Base-by-base conservation (phyloP, 2,329 filamentous ascomycete genomes). In the Chaetomiaceae sp. region DNA sequence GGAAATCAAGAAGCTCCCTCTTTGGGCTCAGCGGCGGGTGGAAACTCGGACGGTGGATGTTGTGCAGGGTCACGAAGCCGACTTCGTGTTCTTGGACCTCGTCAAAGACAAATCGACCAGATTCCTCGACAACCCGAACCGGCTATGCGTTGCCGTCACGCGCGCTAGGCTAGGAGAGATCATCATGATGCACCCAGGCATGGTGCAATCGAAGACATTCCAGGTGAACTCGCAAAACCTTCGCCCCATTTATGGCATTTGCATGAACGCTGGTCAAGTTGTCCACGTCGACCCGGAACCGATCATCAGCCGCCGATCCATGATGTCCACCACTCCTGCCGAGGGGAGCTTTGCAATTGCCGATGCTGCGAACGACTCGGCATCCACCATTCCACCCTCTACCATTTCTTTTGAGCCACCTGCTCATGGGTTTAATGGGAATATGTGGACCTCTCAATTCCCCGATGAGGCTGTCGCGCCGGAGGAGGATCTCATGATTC, bases 1-100 rank as follows among this genome's bases (percentile, higher is more conserved):
- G 3, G 62, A 59, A 1, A 52, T 66, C 14, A 54, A 59, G 2
- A 51, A 61, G 0, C 58, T 66, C 0, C 62, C 67, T 1, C 34
- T 44, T 1, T 58, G 64, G 10, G 65, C 56, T 42, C 64, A 65
- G 40, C 29, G 56, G 0, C 62, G 72, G 1, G 68, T 76, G 0
- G 64, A 71, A 21, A 68, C 74, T 0, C 57, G 75, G 16, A 78
- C 74, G 0, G 68, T 76, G 1, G 75, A 76, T 45, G 73, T 68
- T 4, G 70, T 72, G 0, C 75, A 77, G 34, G 75, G 75, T 0
- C 73, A 75, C 13, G 72, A 78, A 52, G 74, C 75, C 0, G 75
- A 78, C 36, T 65, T 76, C 5, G 73, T 77, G 0, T 71, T 76
- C 30, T 64, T 78, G 0, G 75, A 78, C 61, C 66, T 76, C 56